These are phyloP conservation scores for Vaccinium darrowii DNA, from an alignment of 148 eudicot species.

Conservation along the genomic window DNA sequence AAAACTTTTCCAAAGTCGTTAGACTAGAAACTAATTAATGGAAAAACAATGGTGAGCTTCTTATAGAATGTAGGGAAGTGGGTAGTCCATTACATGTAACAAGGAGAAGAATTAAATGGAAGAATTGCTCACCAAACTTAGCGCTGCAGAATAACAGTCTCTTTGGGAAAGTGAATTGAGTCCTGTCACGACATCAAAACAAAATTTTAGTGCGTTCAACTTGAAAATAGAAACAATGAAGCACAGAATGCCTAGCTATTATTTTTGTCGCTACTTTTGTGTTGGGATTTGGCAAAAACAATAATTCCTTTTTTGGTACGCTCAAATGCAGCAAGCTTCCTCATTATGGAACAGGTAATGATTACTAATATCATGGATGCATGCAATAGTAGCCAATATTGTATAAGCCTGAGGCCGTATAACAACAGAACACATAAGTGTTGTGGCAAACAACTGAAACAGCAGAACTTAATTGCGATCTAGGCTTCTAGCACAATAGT, in stretches of 20 bases:
- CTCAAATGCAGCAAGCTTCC: not conserved
- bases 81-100: not conserved
- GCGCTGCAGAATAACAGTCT: conserved; percentile 31
- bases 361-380: not conserved
- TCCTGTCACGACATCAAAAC: conserved; percentile 24
- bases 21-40: not conserved
- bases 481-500: not conserved
- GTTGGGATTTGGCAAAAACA: not conserved
- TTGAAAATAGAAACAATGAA: not conserved
- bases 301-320: not conserved
- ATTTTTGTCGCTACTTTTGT: not conserved
- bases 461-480: too few species aligned
- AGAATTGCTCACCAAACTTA: conserved; percentile 34
- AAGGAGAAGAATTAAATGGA: not conserved
- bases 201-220: not conserved
- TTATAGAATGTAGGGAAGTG: not conserved
- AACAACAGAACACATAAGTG: not conserved
- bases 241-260: not conserved
- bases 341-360: not conserved
- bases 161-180: not conserved
- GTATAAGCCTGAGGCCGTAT: not conserved
- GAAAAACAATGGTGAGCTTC: not conserved
- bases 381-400: not conserved
- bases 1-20: not conserved
- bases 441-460: too few species aligned